Percentiles rank a stretch among this genome's conserved stretches.
phyloP scores from a whole-genome alignment of 2,329 filamentous ascomycete species.

The Byssoonygena ceratinophila region DNA sequence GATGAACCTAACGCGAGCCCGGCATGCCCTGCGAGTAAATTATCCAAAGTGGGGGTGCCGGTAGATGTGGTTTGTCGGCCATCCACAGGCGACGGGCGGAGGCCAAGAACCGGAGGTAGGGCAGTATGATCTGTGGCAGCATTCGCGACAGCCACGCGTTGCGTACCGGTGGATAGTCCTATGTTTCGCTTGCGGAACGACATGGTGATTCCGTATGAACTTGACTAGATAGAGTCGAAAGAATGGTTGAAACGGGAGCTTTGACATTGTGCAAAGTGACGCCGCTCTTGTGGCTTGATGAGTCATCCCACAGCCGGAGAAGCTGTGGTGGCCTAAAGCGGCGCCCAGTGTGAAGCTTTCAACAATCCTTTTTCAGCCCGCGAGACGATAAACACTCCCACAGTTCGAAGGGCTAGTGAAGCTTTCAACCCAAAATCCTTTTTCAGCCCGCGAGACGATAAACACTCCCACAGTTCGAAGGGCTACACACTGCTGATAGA shows the following conservation, averaged over 20 bases:
- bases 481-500: background rate
- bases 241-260: too few relatives aligned
- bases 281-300: background rate
- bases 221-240: background rate
- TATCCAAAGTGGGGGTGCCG: slow-evolving; percentile 75
- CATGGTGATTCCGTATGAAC: slow-evolving; percentile 36
- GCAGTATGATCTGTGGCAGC: slow-evolving; percentile 17
- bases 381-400: too few relatives aligned
- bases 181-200: slow-evolving; percentile 60
- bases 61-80: slow-evolving; percentile 84
- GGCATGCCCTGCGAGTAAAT: slow-evolving; percentile 72
- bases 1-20: slow-evolving; percentile 74
- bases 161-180: slow-evolving; percentile 39
- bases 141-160: slow-evolving; percentile 27
- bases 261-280: background rate
- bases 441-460: background rate
- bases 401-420: too few relatives aligned
- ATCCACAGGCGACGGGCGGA: slow-evolving; percentile 78
- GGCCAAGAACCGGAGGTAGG: slow-evolving; percentile 36
- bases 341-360: background rate
- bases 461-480: background rate
- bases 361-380: background rate
- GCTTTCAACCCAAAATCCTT: background rate
- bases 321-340: background rate
- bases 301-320: background rate